phyloP scores from a whole-genome alignment of 78 protist genomes.

The Polysphondylium violaceum region DNA sequence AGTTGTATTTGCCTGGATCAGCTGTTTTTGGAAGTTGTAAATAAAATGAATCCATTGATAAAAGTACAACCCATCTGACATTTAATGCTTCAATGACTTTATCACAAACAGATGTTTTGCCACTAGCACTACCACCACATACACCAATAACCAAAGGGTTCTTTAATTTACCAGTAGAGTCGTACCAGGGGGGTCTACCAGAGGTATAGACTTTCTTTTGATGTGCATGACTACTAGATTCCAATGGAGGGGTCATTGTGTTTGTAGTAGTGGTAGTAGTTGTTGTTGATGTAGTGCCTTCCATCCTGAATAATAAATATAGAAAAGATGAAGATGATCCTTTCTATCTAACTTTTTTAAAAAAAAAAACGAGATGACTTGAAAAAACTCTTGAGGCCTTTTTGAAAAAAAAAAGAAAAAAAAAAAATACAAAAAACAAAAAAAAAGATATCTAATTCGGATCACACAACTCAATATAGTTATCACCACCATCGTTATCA shows the following conservation, averaged over 20 bases:
- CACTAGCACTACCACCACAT: conserved; percentile 87
- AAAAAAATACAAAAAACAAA: neutral
- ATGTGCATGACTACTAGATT: neutral
- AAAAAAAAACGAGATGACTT: neutral
- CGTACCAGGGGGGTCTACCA: conserved; percentile 87
- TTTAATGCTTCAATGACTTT: conserved; percentile 54
- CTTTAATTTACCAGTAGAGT: conserved; percentile 53
- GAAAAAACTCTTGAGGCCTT: neutral
- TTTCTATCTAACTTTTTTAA: neutral
- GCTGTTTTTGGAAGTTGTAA: conserved; percentile 32
- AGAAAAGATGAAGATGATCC: neutral
- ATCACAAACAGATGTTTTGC: conserved; percentile 87
- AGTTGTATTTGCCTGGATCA: conserved; percentile 68
- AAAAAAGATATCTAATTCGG: no score
- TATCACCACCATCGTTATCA: no score
- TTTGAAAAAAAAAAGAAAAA: neutral
- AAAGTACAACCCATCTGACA: conserved; percentile 45
- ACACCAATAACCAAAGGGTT: conserved; percentile 86
- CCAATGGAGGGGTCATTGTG: no score
- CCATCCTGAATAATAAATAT: neutral
- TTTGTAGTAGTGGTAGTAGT: neutral
- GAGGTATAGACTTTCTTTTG: conserved; percentile 53
- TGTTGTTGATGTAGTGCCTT: neutral
- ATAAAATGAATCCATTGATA: conserved; percentile 86
- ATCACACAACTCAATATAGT: no score